Percentiles rank a stretch among this genome's conserved stretches.
These are phyloP conservation scores for Tuber borchii DNA, from an alignment of 495 filamentous ascomycete species.

Conservation along the genomic window DNA sequence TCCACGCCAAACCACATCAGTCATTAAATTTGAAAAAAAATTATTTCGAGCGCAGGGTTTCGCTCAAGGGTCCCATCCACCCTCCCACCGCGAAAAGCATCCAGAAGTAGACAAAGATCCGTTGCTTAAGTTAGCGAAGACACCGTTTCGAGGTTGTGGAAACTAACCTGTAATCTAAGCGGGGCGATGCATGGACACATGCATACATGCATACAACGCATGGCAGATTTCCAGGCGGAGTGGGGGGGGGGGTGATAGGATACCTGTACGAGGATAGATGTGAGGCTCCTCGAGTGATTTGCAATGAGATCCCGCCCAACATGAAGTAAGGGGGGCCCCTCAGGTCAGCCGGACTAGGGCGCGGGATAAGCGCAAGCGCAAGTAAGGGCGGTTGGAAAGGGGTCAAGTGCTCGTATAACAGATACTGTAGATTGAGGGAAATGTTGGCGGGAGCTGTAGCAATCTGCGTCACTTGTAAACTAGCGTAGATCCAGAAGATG, in stretches of 20 bases:
- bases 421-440: background rate
- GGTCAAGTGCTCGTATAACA: background rate
- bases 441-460: background rate
- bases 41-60: background rate
- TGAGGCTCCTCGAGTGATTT: background rate
- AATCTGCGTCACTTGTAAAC: background rate
- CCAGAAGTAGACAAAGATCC: background rate
- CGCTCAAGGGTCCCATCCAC: background rate
- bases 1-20: background rate
- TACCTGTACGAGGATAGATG: background rate
- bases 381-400: background rate
- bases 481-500: background rate
- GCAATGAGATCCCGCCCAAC: background rate
- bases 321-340: background rate
- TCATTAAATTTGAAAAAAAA: background rate
- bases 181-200: background rate
- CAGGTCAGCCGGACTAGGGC: background rate
- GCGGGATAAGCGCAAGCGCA: background rate
- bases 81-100: background rate
- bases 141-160: background rate
- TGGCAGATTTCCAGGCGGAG: background rate
- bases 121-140: background rate
- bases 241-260: background rate
- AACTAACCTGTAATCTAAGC: background rate
- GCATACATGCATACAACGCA: background rate